Base-by-base conservation (phyloP, 2,329 filamentous ascomycete species). In the Lomentospora prolificans region DNA sequence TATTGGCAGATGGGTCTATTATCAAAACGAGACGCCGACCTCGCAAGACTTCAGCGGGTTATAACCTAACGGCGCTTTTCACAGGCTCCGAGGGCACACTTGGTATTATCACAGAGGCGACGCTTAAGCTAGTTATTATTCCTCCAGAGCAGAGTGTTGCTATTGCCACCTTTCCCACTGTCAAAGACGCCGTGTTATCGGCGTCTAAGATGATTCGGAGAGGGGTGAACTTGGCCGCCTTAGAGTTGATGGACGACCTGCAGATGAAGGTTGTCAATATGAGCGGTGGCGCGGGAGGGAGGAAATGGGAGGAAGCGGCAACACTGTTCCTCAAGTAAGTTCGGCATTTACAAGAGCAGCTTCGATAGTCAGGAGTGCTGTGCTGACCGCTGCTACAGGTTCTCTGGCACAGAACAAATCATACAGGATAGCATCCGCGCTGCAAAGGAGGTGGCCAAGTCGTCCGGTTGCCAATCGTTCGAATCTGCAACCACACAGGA, bases 11-110 rank as follows among this genome's bases (percentile, higher is more conserved):
- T 64, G 86, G 86, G 1, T 77, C 75, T 0, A 58, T 73, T 17
- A 82, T 90, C 67, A 88, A 87, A 64, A 89, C 86, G 0, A 73
- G 85, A 9, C 74, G 76, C 36, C 73, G 86, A 3, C 85, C 86
- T 2, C 72, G 82, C 12, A 89, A 89, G 65, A 84, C 81, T 0
- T 82, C 83, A 0, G 86, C 86, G 0, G 86, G 86, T 0, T 89
- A 89, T 64, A 87, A 89, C 58, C 71, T 89, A 22, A 89, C 81
- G 0, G 77, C 78, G 1, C 69, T 89, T 3, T 88, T 89, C 62
- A 76, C 86, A 3, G 86, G 86, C 0, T 83, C 84, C 0, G 86
- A 89, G 64, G 86, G 86, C 0, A 89, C 86, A 0, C 69, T 89
- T 8, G 86, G 86, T 0, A 77, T 89, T 19, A 80, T 89, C 2